Conservation (phyloP, 805 yeast species). For the Saccharomycopsis capsularis region DNA sequence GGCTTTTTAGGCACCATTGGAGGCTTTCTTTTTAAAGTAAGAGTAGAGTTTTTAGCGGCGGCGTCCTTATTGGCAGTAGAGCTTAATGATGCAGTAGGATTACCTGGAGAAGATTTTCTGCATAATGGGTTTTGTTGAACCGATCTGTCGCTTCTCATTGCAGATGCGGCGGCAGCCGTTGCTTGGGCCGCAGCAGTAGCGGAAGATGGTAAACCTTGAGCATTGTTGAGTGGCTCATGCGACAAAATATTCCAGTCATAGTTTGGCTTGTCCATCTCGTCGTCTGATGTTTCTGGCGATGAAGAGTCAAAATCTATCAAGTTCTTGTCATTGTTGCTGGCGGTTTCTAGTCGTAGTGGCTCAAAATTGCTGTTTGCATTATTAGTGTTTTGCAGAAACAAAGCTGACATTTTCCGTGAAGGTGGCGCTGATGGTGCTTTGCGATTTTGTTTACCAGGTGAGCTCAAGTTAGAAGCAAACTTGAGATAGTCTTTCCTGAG, state of each 20-base stretch:
- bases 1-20: constrained; percentile 16
- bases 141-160: background rate
- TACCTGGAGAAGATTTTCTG: no score
- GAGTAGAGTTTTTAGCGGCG: no score
- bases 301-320: constrained; percentile 3
- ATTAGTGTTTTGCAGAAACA: background rate
- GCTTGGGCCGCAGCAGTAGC: background rate
- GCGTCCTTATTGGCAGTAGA: no score
- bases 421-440: constrained; percentile 11
- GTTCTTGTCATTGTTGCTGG: background rate
- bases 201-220: background rate
- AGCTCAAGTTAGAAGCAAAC: constrained; percentile 5
- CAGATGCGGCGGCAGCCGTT: background rate
- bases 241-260: constrained; percentile 22
- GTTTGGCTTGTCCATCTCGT: constrained; percentile 19
- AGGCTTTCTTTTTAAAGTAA: constrained; percentile 6
- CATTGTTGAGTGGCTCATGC: constrained; percentile 6
- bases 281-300: constrained; percentile 19
- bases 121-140: no score
- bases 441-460: background rate
- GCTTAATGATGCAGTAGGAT: no score
- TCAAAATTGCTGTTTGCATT: background rate
- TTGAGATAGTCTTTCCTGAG: constrained; percentile 7
- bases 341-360: background rate
- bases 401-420: constrained; percentile 2